Conservation (phyloP, 306 rosid species). For the Malus sylvestris region DNA sequence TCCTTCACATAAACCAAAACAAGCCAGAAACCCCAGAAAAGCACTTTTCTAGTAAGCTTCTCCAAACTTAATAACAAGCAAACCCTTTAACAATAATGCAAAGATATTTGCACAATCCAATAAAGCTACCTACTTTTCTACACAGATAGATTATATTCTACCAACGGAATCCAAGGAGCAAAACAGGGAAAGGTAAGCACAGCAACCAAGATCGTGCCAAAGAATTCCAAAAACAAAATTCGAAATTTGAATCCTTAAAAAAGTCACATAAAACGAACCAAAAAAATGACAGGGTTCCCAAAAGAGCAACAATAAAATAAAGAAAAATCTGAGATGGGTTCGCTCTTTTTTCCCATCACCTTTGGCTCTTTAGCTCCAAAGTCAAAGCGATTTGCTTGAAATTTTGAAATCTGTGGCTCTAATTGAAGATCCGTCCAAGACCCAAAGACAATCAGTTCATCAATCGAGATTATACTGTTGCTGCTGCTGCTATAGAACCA, state of each 20-base stretch:
- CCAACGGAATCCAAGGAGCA: constrained; percentile 46
- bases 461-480: constrained; percentile 34
- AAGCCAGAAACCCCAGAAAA: constrained; percentile 18
- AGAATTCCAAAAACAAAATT: constrained; percentile 23
- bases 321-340: constrained; percentile 4
- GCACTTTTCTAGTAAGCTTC: constrained; percentile 10
- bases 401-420: constrained; percentile 33
- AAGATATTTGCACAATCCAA: constrained; percentile 38
- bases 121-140: constrained; percentile 36
- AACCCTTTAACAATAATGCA: constrained; percentile 12
- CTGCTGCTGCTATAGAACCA: neutral
- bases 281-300: neutral
- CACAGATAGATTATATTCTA: constrained; percentile 19
- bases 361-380: constrained; percentile 22
- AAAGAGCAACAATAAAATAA: neutral
- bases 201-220: constrained; percentile 38
- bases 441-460: constrained; percentile 21
- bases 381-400: constrained; percentile 28
- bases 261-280: constrained; percentile 18
- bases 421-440: constrained; percentile 28
- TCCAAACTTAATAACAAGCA: constrained; percentile 15
- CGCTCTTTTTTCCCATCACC: constrained; percentile 11
- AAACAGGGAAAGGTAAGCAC: constrained; percentile 36
- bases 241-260: constrained; percentile 22
- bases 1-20: neutral